Evolutionary conservation across 495 filamentous ascomycete species (phyloP).

Genomic region (Clohesyomyces aquaticus): DNA sequence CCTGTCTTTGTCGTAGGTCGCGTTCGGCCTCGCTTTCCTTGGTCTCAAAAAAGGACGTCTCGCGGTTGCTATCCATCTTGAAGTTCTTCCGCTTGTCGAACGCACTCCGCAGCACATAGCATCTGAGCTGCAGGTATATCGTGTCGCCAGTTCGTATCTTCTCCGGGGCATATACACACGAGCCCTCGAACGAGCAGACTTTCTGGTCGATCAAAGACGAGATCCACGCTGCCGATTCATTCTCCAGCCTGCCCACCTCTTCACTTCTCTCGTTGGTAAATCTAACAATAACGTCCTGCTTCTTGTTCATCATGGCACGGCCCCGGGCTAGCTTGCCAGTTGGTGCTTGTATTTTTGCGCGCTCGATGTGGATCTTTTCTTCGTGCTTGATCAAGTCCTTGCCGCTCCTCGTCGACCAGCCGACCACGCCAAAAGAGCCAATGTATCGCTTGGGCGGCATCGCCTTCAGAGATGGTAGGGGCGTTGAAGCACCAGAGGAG

Average conservation of each 20-base stretch:
- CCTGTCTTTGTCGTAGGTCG: conserved; percentile 80
- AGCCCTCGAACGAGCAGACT: conserved; percentile 83
- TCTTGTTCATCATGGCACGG: conserved; percentile 51
- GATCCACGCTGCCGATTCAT: conserved; percentile 91
- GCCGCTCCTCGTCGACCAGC: conserved; percentile 91
- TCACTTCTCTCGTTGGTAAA: conserved; percentile 81
- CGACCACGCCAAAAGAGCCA: conserved; percentile 87
- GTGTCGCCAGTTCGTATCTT: conserved; percentile 86
- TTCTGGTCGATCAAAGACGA: conserved; percentile 91
- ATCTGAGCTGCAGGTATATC: conserved; percentile 82
- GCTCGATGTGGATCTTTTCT: conserved; percentile 81
- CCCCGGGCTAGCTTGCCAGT: conserved; percentile 54
- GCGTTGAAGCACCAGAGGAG: conserved; percentile 16
- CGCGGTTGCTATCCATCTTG: conserved; percentile 70
- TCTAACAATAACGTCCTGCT: conserved; percentile 85
- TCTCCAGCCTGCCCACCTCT: conserved; percentile 86
- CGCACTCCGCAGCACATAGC: conserved; percentile 71
- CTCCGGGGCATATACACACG: conserved; percentile 89
- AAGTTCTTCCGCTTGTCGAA: conserved; percentile 67
- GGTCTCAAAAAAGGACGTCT: conserved; percentile 72
- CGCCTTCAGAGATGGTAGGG: conserved; percentile 13
- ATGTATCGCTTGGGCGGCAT: conserved; percentile 75
- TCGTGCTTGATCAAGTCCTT: conserved; percentile 71
- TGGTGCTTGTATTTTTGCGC: conserved; percentile 69
- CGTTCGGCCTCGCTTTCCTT: conserved; percentile 87